phyloP scores from a whole-genome alignment of 371 early-diverging fungal species.

The Mucor saturninus region DNA sequence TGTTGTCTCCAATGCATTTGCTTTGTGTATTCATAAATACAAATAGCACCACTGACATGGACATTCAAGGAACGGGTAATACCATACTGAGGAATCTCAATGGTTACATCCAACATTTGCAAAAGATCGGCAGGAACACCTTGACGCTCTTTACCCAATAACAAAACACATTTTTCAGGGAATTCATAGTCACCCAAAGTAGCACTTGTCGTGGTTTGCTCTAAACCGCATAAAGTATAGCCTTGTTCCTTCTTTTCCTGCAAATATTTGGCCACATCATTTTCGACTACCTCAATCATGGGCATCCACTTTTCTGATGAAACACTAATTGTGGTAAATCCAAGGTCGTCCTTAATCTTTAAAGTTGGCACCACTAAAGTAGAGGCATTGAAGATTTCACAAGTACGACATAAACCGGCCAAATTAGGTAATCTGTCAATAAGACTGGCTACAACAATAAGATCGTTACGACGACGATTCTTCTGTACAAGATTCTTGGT shows the following conservation, averaged over 20 bases:
- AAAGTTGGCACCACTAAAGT: constrained; percentile 44
- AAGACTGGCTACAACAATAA: constrained; percentile 68
- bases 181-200: constrained; percentile 58
- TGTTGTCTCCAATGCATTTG: constrained; percentile 52
- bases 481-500: constrained; percentile 41
- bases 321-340: constrained; percentile 62
- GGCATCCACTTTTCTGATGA: constrained; percentile 69
- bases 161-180: constrained; percentile 59
- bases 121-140: constrained; percentile 66
- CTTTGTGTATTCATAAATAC: constrained; percentile 66
- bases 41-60: constrained; percentile 68
- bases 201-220: constrained; percentile 67
- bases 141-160: constrained; percentile 61
- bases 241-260: constrained; percentile 58
- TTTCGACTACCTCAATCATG: constrained; percentile 55
- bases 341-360: constrained; percentile 57
- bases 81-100: constrained; percentile 74
- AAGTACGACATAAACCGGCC: constrained; percentile 68
- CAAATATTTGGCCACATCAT: constrained; percentile 50
- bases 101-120: constrained; percentile 59
- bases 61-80: constrained; percentile 67
- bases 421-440: constrained; percentile 66
- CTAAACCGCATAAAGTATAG: constrained; percentile 66
- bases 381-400: constrained; percentile 71
- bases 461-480: constrained; percentile 54